Conservation (phyloP, 1,284 basidiomycete species). For the Trametes polyzona region DNA sequence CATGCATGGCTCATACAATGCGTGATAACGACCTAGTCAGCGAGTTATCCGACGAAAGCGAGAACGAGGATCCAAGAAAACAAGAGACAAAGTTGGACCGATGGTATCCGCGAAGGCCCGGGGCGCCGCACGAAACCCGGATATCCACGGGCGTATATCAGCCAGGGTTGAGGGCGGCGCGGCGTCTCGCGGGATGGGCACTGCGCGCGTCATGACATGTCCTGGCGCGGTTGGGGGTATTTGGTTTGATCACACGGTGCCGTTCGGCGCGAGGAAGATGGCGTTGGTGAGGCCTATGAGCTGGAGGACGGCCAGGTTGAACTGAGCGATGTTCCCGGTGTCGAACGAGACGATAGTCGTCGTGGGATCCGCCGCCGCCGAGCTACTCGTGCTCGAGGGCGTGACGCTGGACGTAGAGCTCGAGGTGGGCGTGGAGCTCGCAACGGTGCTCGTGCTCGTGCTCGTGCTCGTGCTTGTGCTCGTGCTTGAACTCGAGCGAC, state of each 20-base stretch:
- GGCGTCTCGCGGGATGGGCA: too few species aligned
- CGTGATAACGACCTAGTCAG: too few species aligned
- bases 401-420: conserved; percentile 3
- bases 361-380: conserved; percentile 2
- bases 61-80: too few species aligned
- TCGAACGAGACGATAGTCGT: conserved; percentile 18
- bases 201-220: neutral
- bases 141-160: too few species aligned
- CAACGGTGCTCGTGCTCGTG: conserved; percentile 3
- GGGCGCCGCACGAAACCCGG: neutral
- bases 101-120: neutral
- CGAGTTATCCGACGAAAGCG: too few species aligned
- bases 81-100: too few species aligned
- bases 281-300: conserved; percentile 17
- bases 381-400: neutral
- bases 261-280: neutral
- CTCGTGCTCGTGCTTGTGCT: conserved; percentile 5
- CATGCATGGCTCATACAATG: too few species aligned
- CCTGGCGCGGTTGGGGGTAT: too few species aligned
- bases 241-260: neutral
- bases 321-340: conserved; percentile 25
- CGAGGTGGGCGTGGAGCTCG: neutral
- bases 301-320: conserved; percentile 29
- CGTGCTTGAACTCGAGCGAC: conserved; percentile 8
- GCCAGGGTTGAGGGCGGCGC: too few species aligned